Base-by-base conservation (phyloP, 2,329 filamentous ascomycete species). In the Chaetoscypha palmicola region DNA sequence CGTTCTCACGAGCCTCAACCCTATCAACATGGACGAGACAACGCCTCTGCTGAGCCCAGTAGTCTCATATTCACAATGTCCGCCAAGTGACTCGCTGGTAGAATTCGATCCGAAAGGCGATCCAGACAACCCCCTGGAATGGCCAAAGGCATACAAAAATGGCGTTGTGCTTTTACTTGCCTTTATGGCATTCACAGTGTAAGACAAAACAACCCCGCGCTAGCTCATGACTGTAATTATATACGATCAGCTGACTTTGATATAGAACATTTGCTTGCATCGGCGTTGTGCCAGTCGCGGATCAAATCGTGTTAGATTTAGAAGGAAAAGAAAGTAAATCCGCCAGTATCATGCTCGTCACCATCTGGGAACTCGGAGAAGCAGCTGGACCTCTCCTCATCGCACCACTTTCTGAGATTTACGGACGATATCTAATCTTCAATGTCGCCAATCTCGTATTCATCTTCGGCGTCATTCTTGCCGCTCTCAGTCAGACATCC, bases 191-290 rank as follows among this genome's bases (percentile, higher is more conserved):
- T 79, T 78, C 48, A 75, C 72, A 0, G 24, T 28, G 24, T 28
- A 28, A 28, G 7, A n/a, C n/a, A n/a, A n/a, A n/a, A n/a, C n/a
- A n/a, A n/a, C n/a, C n/a, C n/a, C n/a, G n/a, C n/a, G n/a, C n/a
- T n/a, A n/a, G 7, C 12, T 28, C 24, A 7, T 12, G 7, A 28
- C 12, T 12, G 12, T 7, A 28, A 7, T 12, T 28, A 28, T 7
- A 28, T 7, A 55, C 22, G 28, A 26, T 4, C 16, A 12, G 19
- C 19, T 12, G 24, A 24, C n/a, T 28, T 11, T 17, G 38, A 17
- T 30, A n/a, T 41, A 77, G 74, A 3, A 77, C 74, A 2, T 76
- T 78, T 50, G 77, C 72, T 5, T 79, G 74, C 59, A 73, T 76
- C 44, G 70, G 69, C 0, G 65, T 77, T 1, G 71, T 77, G 1